These are phyloP conservation scores for Vigna hirtella DNA, from an alignment of 306 rosid species.

Conservation along the genomic window DNA sequence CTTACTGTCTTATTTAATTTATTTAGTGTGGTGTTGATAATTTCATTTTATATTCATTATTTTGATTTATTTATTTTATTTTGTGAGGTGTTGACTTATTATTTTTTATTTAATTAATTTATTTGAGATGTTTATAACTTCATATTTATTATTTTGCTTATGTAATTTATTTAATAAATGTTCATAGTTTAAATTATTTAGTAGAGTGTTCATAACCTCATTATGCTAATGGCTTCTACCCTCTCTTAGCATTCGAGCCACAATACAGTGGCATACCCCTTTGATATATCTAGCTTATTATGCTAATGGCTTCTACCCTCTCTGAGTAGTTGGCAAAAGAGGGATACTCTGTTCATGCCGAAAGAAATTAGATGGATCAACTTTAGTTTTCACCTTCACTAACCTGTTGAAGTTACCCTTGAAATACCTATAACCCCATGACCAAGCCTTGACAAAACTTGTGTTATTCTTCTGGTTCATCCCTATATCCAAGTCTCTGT, in stretches of 20 bases:
- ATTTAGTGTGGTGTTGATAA: too few species aligned
- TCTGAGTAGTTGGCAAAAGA: slow-evolving; percentile 27
- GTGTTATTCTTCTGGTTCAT: slow-evolving; percentile 45
- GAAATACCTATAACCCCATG: slow-evolving; percentile 55
- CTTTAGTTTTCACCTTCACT: slow-evolving; percentile 50
- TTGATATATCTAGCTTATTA: background rate
- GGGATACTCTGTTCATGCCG: slow-evolving; percentile 67
- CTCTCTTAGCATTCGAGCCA: background rate
- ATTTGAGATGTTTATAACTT: too few species aligned
- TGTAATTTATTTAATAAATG: too few species aligned
- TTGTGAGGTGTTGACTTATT: too few species aligned
- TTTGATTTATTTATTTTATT: too few species aligned
- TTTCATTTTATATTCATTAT: too few species aligned
- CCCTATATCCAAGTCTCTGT: slow-evolving; percentile 61
- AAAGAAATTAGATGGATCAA: slow-evolving; percentile 61
- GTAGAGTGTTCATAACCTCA: too few species aligned
- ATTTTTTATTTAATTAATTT: too few species aligned
- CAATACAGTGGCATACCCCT: background rate
- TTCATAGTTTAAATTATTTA: too few species aligned
- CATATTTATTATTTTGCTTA: too few species aligned
- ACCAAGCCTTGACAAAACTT: slow-evolving; percentile 23
- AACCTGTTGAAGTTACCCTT: slow-evolving; percentile 54
- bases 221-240: too few species aligned
- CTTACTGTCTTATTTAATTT: too few species aligned
- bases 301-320: slow-evolving; percentile 20